Base-by-base conservation (phyloP, 2,329 filamentous ascomycete species). In the Dactylella cylindrospora region DNA sequence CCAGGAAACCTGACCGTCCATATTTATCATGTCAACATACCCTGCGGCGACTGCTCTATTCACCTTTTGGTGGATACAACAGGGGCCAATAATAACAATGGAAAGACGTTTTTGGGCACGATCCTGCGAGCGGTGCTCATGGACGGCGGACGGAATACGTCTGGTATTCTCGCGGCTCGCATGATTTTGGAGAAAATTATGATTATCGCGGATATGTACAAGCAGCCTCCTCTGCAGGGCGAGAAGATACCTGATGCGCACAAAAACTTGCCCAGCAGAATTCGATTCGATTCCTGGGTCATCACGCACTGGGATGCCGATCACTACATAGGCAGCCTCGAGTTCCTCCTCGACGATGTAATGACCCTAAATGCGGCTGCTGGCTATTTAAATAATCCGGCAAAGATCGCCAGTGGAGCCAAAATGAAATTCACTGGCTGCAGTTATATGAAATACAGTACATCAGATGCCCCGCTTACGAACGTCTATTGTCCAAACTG, bases 271-370 rank as follows among this genome's bases (percentile, higher is more conserved):
- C n/a, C n/a, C n/a, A n/a, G n/a, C n/a, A n/a, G n/a, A n/a, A n/a
- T n/a, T 9, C 13, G 36, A 9, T 61, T 65, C 36, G 51, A 60
- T 15, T 20, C 13, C 3, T 26, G 65, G 19, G 29, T 66, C 6
- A 28, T 65, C 10, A 62, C 60, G 1, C 65, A 66, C 29, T 65
- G 65, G 61, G 53, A 66, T 19, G 8, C 2, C 2, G 64, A 66
- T 39, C 64, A 66, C 28, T 60, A 32, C 36, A 8, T 32, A 8
- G 64, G 64, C 2, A 6, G 65, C 3, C 5, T 59, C 7, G 19
- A 15, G 1, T 17, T 49, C 19, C 31, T 65, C n/a, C n/a, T n/a
- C n/a, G n/a, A n/a, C n/a, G n/a, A n/a, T n/a, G n/a, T n/a, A n/a
- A n/a, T n/a, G n/a, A n/a, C n/a, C n/a, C n/a, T n/a, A n/a, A n/a